Base-by-base conservation (phyloP, 2,329 filamentous ascomycete species). In the Alternaria sp. region DNA sequence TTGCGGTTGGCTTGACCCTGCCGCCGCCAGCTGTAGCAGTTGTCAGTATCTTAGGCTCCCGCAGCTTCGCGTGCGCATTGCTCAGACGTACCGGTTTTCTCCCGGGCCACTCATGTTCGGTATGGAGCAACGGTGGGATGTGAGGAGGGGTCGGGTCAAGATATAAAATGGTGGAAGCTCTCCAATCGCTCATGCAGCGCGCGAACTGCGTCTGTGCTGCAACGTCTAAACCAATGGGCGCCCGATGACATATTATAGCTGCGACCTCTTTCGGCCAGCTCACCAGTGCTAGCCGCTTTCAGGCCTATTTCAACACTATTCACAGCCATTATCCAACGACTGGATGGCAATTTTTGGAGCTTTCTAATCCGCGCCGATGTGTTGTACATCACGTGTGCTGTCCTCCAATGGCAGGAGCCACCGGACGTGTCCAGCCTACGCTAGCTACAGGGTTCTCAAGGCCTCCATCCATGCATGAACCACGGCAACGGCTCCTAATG, bases 71-170 rank as follows among this genome's bases (percentile, higher is more conserved):
- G 9, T 28, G 47, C 26, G 32, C 32, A 45, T 50, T 26, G 13
- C 43, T 28, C 23, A 19, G 8, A 60, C 69, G 51, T 75, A 79
- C 78, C 77, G 75, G 60, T 78, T 80, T 69, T 79, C 77, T 57
- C 73, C 76, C 70, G 73, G 74, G 71, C 76, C 78, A 70, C 78
- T 80, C 78, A 80, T 80, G 63, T 62, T 78, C 62, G 63, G 56
- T 67, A 57, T 63, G 61, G 57, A 65, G 68, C 69, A 69, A 67
- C 63, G 69, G 72, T 69, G 68, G 67, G 68, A 69, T 67, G 67
- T 60, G 62, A 70, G 69, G 69, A 64, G 63, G 69, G 71, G 70
- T 71, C 66, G 70, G 61, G 62, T 71, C 67, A 68, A 69, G 69
- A 69, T 71, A 72, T 77, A 75, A 70, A 76, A 72, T 71, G 66